phyloP scores from a whole-genome alignment of 495 filamentous ascomycete genomes.

The Talaromyces proteolyticus region DNA sequence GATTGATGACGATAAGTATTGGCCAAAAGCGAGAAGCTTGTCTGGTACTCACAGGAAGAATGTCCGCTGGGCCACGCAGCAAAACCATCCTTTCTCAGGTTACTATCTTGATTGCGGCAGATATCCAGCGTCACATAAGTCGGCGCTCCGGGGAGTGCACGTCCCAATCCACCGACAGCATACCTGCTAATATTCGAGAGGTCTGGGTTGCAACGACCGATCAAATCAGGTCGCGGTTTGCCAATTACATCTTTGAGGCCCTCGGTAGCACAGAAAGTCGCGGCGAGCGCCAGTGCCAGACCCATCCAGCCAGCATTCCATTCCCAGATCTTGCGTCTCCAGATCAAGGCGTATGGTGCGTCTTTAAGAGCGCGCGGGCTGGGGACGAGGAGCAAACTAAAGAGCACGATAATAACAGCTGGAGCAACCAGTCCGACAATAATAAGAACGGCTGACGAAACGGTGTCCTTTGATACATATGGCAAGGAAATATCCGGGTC shows the following conservation, averaged over 20 bases:
- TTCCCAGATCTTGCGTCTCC: conserved; percentile 53
- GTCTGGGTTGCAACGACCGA: conserved; percentile 56
- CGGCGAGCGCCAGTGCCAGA: conserved; percentile 48
- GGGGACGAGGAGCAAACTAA: conserved; percentile 44
- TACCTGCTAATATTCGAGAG: conserved; percentile 31
- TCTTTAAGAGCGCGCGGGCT: conserved; percentile 23
- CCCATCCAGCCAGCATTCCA: conserved; percentile 63
- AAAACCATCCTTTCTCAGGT: conserved; percentile 53
- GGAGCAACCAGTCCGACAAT: conserved; percentile 48
- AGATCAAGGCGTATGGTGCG: conserved; percentile 25
- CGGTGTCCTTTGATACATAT: conserved; percentile 44
- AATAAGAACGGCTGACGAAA: conserved; percentile 43
- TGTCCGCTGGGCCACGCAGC: conserved; percentile 64
- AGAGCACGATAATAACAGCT: conserved; percentile 41
- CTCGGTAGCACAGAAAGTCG: conserved; percentile 52
- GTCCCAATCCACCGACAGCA: conserved; percentile 46
- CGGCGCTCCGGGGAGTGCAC: conserved; percentile 32
- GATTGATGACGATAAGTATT: background rate
- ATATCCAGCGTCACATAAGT: conserved; percentile 47
- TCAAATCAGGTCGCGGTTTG: conserved; percentile 58
- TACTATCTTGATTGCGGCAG: conserved; percentile 36
- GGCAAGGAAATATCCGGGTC: conserved; percentile 57
- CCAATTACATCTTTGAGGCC: conserved; percentile 60
- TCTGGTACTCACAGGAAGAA: conserved; percentile 42
- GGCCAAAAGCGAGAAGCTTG: conserved; percentile 16